Percentiles rank a stretch among this genome's conserved stretches.
These are phyloP conservation scores for Cyclocybe cylindracea DNA, from an alignment of 768 basidiomycete genomes.

Conservation along the genomic window DNA sequence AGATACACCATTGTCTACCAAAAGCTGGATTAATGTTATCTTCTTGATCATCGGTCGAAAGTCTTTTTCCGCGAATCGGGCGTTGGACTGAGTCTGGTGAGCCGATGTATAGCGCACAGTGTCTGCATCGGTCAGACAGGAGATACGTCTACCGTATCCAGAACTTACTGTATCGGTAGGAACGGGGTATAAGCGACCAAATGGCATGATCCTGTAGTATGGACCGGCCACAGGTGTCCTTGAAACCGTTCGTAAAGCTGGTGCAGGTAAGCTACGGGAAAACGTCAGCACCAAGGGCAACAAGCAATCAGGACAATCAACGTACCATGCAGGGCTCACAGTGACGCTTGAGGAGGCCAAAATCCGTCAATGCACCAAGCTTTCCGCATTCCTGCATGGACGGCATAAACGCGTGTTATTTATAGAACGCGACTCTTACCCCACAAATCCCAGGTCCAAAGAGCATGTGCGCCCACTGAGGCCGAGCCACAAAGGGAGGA, in stretches of 20 bases:
- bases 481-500: conserved; percentile 13
- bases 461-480: conserved; percentile 20
- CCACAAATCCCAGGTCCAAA: conserved; percentile 24
- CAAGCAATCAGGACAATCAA: neutral
- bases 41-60: conserved; percentile 20
- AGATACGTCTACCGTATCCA: neutral
- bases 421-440: conserved; percentile 6
- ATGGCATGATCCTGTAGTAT: conserved; percentile 10
- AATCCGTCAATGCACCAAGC: conserved; percentile 22
- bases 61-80: conserved; percentile 15
- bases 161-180: conserved; percentile 20
- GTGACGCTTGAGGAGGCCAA: conserved; percentile 19
- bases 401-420: neutral
- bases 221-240: conserved; percentile 1
- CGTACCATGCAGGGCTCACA: conserved; percentile 22
- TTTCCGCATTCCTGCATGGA: conserved; percentile 17
- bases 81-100: conserved; percentile 12
- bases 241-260: neutral
- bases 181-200: conserved; percentile 16
- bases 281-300: neutral
- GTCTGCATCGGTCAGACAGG: conserved; percentile 6
- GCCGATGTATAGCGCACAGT: conserved; percentile 17
- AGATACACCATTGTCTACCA: conserved; percentile 14
- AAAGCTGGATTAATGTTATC: conserved; percentile 16
- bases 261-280: neutral